Conservation (phyloP, 1,139 yeast species). For the Yamadazyma diospyri region DNA sequence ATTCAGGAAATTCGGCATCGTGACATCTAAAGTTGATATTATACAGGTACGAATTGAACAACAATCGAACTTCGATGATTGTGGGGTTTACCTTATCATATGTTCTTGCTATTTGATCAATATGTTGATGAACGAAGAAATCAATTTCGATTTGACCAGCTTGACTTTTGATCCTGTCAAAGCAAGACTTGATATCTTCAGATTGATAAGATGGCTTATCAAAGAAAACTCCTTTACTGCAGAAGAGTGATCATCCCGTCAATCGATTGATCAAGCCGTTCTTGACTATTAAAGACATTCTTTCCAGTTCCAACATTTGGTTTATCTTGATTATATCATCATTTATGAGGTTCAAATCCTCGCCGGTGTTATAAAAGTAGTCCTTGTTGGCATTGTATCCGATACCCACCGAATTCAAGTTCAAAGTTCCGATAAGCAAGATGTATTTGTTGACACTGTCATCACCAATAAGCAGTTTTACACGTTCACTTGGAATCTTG, state of each 20-base stretch:
- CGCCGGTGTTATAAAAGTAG: slow-evolving; percentile 11
- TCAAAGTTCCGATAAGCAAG: slow-evolving; percentile 12
- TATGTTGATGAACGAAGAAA: slow-evolving; percentile 18
- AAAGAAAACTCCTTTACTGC: neutral
- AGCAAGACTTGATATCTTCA: slow-evolving; percentile 26
- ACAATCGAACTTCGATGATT: slow-evolving; percentile 44
- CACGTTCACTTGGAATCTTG: slow-evolving; percentile 9
- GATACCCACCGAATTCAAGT: slow-evolving; percentile 12
- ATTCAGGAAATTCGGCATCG: slow-evolving; percentile 8
- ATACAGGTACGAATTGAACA: slow-evolving; percentile 35
- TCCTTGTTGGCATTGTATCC: slow-evolving; percentile 12
- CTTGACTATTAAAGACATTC: slow-evolving; percentile 4
- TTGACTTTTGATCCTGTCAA: slow-evolving; percentile 29
- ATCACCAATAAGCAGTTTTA: slow-evolving; percentile 8
- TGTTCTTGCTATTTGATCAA: slow-evolving; percentile 33
- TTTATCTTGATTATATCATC: slow-evolving; percentile 4
- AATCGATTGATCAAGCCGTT: slow-evolving; percentile 7
- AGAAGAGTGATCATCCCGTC: neutral
- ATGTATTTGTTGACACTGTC: slow-evolving; percentile 10
- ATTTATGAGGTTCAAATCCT: neutral
- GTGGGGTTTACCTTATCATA: slow-evolving; percentile 45
- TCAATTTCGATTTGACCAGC: slow-evolving; percentile 25
- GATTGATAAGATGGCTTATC: slow-evolving; percentile 10
- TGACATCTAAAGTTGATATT: slow-evolving; percentile 17
- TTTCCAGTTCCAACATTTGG: slow-evolving; percentile 7